Conservation (phyloP, 768 basidiomycete genomes). For the Naganishia onofrii region DNA sequence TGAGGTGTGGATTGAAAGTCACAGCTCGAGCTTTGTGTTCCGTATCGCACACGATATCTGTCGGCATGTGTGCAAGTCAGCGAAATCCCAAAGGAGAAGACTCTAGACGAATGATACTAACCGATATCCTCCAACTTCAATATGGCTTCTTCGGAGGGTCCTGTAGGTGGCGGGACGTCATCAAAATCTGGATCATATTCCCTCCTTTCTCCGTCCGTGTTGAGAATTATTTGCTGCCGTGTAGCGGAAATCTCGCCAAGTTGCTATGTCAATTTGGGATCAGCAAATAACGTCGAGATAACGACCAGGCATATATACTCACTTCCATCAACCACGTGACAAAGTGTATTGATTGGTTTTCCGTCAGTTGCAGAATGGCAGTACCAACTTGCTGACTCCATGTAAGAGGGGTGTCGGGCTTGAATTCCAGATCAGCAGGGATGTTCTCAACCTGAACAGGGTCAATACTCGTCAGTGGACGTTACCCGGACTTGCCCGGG, state of each 20-base stretch:
- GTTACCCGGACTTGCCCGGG: not conserved
- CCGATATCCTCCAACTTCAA: slow-evolving; percentile 72
- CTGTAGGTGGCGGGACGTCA: slow-evolving; percentile 38
- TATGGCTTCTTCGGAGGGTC: slow-evolving; percentile 68
- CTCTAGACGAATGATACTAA: slow-evolving; percentile 53
- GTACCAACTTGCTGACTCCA: slow-evolving; percentile 90
- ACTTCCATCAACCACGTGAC: slow-evolving; percentile 82
- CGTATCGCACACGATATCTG: slow-evolving; percentile 72
- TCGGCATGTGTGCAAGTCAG: slow-evolving; percentile 11
- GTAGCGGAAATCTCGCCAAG: slow-evolving; percentile 40
- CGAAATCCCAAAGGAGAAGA: not conserved
- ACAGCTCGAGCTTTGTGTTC: slow-evolving; percentile 75
- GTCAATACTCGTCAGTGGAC: not conserved
- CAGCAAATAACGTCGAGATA: not conserved
- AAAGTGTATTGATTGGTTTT: slow-evolving; percentile 63
- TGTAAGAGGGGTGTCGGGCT: slow-evolving; percentile 56
- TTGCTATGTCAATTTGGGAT: not conserved
- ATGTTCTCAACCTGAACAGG: slow-evolving; percentile 17
- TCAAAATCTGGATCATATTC: slow-evolving; percentile 34
- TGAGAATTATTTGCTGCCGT: slow-evolving; percentile 51
- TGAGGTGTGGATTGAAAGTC: slow-evolving; percentile 72
- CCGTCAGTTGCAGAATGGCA: slow-evolving; percentile 69
- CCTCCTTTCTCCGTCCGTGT: slow-evolving; percentile 45
- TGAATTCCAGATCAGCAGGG: slow-evolving; percentile 34
- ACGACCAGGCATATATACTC: slow-evolving; percentile 46